Conservation (phyloP, 495 filamentous ascomycete genomes). For the Penicillium waksmanii region DNA sequence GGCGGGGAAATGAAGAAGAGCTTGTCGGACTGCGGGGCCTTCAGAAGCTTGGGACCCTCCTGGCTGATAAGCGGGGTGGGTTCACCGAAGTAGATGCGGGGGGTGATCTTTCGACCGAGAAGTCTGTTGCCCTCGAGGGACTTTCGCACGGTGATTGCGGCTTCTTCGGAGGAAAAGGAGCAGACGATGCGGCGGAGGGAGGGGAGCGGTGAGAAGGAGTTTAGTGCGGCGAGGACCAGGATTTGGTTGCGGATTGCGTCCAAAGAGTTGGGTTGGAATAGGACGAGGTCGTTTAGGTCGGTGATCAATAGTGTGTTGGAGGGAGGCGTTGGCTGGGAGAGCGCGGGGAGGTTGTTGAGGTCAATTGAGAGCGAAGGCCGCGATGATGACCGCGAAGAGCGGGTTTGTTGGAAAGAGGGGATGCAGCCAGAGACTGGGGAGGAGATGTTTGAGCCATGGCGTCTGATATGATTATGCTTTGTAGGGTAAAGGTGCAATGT, state of each 20-base stretch:
- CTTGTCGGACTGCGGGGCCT: conserved; percentile 83
- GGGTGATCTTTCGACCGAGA: conserved; percentile 60
- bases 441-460: conserved; percentile 33
- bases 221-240: conserved; percentile 65
- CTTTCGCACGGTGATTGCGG: conserved; percentile 72
- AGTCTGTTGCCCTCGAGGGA: conserved; percentile 72
- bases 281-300: conserved; percentile 72
- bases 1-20: conserved; percentile 97
- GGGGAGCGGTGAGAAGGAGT: conserved; percentile 89
- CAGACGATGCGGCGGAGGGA: conserved; percentile 91
- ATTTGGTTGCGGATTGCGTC: conserved; percentile 75
- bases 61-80: conserved; percentile 64
- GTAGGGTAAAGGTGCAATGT: not conserved
- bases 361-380: conserved; percentile 74
- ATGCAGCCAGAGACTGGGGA: conserved; percentile 29
- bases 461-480: conserved; percentile 3
- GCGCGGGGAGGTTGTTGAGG: conserved; percentile 75
- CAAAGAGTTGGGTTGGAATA: conserved; percentile 80
- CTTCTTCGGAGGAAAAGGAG: conserved; percentile 75
- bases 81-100: conserved; percentile 88
- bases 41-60: conserved; percentile 68
- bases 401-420: conserved; percentile 44
- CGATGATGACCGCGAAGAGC: conserved; percentile 40
- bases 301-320: conserved; percentile 95
- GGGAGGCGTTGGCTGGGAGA: conserved; percentile 78